Percentiles rank a stretch among this genome's conserved stretches.
Evolutionary conservation across 305 asterid genomes (phyloP).

Genomic region (Coffea humblotiana): DNA sequence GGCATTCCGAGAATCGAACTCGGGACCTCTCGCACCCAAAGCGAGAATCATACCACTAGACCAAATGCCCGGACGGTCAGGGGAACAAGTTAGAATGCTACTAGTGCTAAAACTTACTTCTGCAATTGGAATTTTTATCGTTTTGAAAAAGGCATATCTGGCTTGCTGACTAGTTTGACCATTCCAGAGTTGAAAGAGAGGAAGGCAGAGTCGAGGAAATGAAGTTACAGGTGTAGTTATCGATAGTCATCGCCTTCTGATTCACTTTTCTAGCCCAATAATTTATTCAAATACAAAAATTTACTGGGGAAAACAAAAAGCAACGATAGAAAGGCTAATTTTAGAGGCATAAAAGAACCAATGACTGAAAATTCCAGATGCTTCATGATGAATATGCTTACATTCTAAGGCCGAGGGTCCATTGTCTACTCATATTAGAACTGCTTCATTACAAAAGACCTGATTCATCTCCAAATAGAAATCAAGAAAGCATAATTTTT

Average conservation of each 20-base stretch:
- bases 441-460: no score
- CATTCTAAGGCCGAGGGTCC: neutral
- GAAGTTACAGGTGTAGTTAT: no score
- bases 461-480: no score
- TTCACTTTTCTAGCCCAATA: neutral
- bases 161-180: neutral
- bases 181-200: neutral
- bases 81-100: no score
- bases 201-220: neutral
- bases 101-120: no score
- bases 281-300: no score
- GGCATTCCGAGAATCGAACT: slow-evolving; percentile 95
- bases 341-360: neutral
- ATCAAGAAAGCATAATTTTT: no score
- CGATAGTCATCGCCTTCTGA: neutral
- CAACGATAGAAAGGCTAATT: neutral
- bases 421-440: neutral
- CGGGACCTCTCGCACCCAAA: slow-evolving; percentile 98
- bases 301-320: neutral
- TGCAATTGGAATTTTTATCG: neutral
- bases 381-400: neutral
- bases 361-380: neutral
- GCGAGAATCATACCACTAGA: slow-evolving; percentile 91
- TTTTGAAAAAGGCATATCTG: neutral
- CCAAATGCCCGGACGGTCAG: slow-evolving; percentile 25